Base-by-base conservation (phyloP, 371 early-diverging fungal genomes). In the Zancudomyces culisetae region DNA sequence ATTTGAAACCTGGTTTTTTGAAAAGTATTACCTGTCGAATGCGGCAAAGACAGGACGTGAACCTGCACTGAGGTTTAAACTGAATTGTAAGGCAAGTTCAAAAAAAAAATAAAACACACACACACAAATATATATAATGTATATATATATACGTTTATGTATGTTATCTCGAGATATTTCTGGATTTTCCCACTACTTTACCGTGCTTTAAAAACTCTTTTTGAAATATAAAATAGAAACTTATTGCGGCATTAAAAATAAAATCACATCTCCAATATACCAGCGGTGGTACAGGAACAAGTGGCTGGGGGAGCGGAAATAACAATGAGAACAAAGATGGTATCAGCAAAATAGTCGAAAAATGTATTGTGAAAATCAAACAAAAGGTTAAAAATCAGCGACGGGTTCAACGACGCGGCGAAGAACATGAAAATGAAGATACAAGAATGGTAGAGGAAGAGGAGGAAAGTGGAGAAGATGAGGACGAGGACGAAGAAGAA, bases 1-100 rank as follows among this genome's bases (percentile, higher is more conserved):
- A 2, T 57, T 74, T 12, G 58, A 49, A 1, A 55, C 58, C 20
- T 53, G 49, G 27, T 78, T 76, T 62, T 78, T 78, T 54, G 75
- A 72, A 20, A 42, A 55, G 1, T 77, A 69, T 58, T 42, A 55
- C 10, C 26, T 54, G 3, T 20, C 39, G 30, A 35, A 29, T 27
- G 42, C 29, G 15, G 51, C 49, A 13, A 26, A 26, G 13, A 46
- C 29, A 49, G 43, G 58, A 19, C 41, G 43, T 1, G 43, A 42
- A 29, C 41, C 49, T 1, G 60, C 60, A 3, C 27, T 65, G 24
- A 60, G 60, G 27, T 67, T 64, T 29, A 56, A 59, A 13, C 62
- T 67, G 13, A 57, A 18, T 3, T 48, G 48, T 27, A 48, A 48
- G 26, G 48, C 26, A 48, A 26, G 48, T 12, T n/a, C 8, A 20